A percentile compares a stretch with the other conserved stretches of the same genome.
Conservation (phyloP, 2,329 filamentous ascomycete species). For the Rutstroemia sp. region DNA sequence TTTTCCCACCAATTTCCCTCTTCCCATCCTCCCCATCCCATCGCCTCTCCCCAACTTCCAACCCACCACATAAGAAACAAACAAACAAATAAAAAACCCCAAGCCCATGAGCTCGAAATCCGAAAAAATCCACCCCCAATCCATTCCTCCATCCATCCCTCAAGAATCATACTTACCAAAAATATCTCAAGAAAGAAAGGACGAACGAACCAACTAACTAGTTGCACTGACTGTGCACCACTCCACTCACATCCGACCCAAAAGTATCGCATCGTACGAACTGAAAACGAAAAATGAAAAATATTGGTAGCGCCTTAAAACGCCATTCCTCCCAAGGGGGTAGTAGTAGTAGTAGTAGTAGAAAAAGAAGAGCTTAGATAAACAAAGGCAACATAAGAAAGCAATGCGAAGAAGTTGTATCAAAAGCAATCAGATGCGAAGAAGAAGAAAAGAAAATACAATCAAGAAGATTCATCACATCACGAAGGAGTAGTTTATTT, state of each 20-base stretch:
- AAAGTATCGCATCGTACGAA: not conserved
- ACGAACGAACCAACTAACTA: slow-evolving; percentile 2
- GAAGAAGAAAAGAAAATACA: not conserved
- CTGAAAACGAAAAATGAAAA: not conserved
- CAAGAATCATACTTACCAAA: not conserved
- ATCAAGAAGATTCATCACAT: not conserved
- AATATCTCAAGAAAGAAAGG: not conserved
- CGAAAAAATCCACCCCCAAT: not conserved
- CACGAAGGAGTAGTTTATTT: not conserved
- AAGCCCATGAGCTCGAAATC: not conserved
- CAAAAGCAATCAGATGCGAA: not conserved
- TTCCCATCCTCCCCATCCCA: not conserved
- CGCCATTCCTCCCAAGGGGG: not conserved
- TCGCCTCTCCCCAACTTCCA: not conserved
- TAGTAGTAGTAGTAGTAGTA: not conserved
- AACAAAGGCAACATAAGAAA: not conserved
- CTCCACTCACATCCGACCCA: too few species aligned
- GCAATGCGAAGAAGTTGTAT: not conserved
- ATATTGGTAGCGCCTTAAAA: not conserved
- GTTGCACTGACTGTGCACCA: not conserved
- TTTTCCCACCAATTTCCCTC: not conserved
- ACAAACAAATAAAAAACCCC: not conserved
- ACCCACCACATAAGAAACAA: too few species aligned
- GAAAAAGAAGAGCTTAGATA: not conserved
- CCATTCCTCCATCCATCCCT: not conserved